Conservation (phyloP, 139 green algal genomes). For the Yamagishiella unicocca region DNA sequence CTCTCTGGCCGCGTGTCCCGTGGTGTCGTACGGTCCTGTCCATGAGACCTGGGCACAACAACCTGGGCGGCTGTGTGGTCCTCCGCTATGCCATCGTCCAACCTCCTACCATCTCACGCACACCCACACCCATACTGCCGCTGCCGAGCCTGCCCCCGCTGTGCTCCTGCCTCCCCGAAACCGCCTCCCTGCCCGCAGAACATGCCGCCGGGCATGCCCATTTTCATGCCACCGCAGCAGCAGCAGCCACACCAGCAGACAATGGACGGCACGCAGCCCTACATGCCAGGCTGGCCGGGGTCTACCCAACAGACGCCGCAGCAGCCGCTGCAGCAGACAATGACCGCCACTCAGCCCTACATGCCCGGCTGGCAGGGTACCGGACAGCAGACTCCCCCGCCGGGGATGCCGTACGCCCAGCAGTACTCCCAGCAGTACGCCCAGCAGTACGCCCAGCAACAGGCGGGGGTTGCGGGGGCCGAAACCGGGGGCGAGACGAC, state of each 20-base stretch:
- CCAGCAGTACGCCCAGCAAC: conserved; percentile 14
- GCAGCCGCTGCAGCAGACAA: background rate
- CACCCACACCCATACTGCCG: too few species aligned
- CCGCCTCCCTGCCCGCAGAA: conserved; percentile 18
- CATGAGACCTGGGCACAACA: too few species aligned
- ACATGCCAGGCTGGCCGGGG: background rate
- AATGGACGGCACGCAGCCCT: background rate
- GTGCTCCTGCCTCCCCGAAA: too few species aligned
- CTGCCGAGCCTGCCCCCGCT: background rate
- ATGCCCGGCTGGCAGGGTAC: background rate
- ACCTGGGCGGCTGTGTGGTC: too few species aligned
- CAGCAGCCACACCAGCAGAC: background rate
- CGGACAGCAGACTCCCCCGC: background rate
- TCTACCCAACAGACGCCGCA: background rate
- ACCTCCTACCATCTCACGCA: too few species aligned
- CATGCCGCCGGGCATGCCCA: conserved; percentile 44
- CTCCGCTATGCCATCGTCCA: too few species aligned
- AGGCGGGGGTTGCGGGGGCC: background rate
- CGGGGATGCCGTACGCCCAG: conserved; percentile 1
- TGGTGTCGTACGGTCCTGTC: too few species aligned
- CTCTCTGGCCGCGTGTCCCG: too few species aligned
- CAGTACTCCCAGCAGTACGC: conserved; percentile 9
- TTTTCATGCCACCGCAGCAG: conserved; percentile 13
- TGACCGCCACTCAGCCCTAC: background rate
- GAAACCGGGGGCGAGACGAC: background rate